These are phyloP conservation scores for Botrytis squamosa DNA, from an alignment of 2,329 filamentous ascomycete species.

Conservation along the genomic window DNA sequence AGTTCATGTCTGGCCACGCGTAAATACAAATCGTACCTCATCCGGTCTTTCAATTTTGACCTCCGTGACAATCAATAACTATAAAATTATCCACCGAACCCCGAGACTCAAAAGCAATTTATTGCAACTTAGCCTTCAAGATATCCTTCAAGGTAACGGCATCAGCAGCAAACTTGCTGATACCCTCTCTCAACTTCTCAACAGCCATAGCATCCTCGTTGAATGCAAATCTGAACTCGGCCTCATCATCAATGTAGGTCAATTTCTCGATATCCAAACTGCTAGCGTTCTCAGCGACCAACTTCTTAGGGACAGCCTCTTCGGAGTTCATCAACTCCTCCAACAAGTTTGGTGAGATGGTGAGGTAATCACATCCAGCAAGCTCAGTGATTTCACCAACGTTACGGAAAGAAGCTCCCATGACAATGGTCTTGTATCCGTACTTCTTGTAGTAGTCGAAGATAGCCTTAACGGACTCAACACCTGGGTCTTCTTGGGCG, in stretches of 20 bases:
- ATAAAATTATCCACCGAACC: neutral
- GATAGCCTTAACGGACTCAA: conserved; percentile 88
- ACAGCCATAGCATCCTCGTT: conserved; percentile 99
- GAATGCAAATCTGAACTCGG: conserved; percentile 95
- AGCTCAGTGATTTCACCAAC: conserved; percentile 96
- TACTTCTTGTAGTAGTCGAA: conserved; percentile 99
- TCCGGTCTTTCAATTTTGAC: conserved; percentile 13
- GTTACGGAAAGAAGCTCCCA: conserved; percentile 98
- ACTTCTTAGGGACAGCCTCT: conserved; percentile 86
- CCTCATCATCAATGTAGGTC: conserved; percentile 85
- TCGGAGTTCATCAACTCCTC: conserved; percentile 89
- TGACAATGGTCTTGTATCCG: conserved; percentile 99
- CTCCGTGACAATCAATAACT: conserved; percentile 9
- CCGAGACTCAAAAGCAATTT: conserved; percentile 13
- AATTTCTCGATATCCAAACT: conserved; percentile 80
- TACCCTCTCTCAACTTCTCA: conserved; percentile 98
- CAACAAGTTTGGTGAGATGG: conserved; percentile 94
- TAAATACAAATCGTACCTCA: neutral
- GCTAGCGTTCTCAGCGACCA: conserved; percentile 66
- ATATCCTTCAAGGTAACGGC: conserved; percentile 91
- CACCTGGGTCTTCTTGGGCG: conserved; percentile 90
- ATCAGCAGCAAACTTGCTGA: conserved; percentile 98
- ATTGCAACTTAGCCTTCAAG: conserved; percentile 76
- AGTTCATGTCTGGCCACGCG: neutral
- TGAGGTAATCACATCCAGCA: conserved; percentile 97